Evolutionary conservation across 495 filamentous ascomycete species (phyloP).

Genomic region (Entonaema liquescens): DNA sequence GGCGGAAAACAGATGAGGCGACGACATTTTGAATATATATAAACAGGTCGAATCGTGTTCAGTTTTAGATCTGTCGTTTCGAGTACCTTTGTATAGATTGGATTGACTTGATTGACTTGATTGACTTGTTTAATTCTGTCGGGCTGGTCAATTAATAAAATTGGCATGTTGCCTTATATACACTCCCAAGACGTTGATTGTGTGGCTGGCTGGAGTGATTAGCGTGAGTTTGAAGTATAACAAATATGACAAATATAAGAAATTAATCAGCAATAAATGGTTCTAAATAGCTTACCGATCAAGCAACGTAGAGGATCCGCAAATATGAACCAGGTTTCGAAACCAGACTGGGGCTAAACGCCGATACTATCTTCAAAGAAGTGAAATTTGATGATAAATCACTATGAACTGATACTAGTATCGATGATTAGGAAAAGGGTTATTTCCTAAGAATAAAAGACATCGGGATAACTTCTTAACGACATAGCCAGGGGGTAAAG

Average conservation of each 20-base stretch:
- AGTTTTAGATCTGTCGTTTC: neutral
- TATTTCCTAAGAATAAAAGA: neutral
- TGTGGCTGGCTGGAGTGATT: neutral
- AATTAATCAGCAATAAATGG: conserved; percentile 21
- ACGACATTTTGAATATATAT: conserved; percentile 11
- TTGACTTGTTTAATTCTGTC: neutral
- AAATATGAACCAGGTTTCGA: conserved; percentile 1
- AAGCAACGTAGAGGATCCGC: conserved; percentile 2
- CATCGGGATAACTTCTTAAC: conserved; percentile 3
- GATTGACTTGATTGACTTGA: too few relatives aligned
- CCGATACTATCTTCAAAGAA: neutral
- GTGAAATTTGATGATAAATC: neutral
- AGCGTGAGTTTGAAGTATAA: conserved; percentile 12
- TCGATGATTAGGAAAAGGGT: neutral
- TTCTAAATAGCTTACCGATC: conserved; percentile 11
- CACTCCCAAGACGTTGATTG: neutral
- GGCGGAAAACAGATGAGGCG: conserved; percentile 18
- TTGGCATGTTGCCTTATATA: neutral
- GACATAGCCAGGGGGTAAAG: neutral
- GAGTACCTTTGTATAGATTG: too few relatives aligned
- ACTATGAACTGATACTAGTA: neutral
- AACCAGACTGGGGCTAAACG: neutral
- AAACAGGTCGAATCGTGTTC: neutral
- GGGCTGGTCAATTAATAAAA: neutral
- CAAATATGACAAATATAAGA: conserved; percentile 35